Conservation (phyloP, 495 filamentous ascomycete genomes). For the Evansstolkia leycettana region DNA sequence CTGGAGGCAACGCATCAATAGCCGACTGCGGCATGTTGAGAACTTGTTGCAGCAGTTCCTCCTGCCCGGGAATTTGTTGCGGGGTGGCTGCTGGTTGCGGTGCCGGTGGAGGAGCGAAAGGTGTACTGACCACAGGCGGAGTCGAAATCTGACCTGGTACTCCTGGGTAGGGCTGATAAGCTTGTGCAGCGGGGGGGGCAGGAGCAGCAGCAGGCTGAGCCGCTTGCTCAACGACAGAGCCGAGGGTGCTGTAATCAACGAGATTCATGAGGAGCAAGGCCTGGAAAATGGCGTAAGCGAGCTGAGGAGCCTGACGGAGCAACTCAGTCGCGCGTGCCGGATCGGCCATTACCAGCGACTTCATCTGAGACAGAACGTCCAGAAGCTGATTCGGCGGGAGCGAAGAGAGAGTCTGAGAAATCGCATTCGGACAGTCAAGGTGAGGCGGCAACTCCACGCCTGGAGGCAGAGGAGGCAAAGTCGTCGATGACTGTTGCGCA, state of each 20-base stretch:
- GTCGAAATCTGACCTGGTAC: slow-evolving; percentile 37
- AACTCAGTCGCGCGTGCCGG: slow-evolving; percentile 79
- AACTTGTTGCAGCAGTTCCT: slow-evolving; percentile 62
- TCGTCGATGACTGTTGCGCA: slow-evolving; percentile 20
- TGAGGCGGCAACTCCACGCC: slow-evolving; percentile 73
- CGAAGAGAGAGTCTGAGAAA: slow-evolving; percentile 75
- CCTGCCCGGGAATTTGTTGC: slow-evolving; percentile 38
- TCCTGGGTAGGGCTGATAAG: slow-evolving; percentile 22
- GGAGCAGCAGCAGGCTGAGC: slow-evolving; percentile 21
- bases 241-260: slow-evolving; percentile 55
- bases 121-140: slow-evolving; percentile 44
- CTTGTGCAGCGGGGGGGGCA: slow-evolving; percentile 18
- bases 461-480: slow-evolving; percentile 68
- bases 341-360: slow-evolving; percentile 67
- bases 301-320: slow-evolving; percentile 78
- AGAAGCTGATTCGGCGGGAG: slow-evolving; percentile 82
- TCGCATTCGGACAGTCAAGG: slow-evolving; percentile 76
- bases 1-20: slow-evolving; percentile 63
- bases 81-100: slow-evolving; percentile 30
- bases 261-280: slow-evolving; percentile 85
- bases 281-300: slow-evolving; percentile 94
- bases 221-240: slow-evolving; percentile 44
- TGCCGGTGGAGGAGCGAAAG: slow-evolving; percentile 36
- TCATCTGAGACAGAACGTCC: slow-evolving; percentile 92
- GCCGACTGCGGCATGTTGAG: slow-evolving; percentile 60